Conservation (phyloP, 1,284 basidiomycete genomes). For the Moesziomyces sp. region DNA sequence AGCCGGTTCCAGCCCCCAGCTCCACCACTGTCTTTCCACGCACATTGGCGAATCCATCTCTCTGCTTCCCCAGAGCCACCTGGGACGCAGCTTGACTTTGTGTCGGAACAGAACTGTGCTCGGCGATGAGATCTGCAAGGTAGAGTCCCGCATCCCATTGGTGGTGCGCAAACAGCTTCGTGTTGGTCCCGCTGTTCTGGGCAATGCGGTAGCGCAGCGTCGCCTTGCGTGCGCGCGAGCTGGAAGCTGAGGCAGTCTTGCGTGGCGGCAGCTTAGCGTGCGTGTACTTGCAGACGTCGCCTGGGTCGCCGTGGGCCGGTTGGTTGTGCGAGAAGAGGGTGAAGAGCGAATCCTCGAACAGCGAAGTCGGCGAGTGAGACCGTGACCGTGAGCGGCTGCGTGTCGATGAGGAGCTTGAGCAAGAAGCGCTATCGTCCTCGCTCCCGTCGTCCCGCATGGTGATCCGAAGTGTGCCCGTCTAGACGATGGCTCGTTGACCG, state of each 20-base stretch:
- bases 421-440: constrained; percentile 10
- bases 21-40: constrained; percentile 45
- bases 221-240: background rate
- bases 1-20: constrained; percentile 60
- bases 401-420: constrained; percentile 6
- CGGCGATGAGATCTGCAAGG: constrained; percentile 52
- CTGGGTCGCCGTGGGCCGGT: constrained; percentile 59
- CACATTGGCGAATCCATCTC: constrained; percentile 37
- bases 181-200: constrained; percentile 49
- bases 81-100: background rate
- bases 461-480: too few relatives aligned
- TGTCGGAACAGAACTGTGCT: constrained; percentile 8
- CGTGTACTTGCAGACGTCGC: constrained; percentile 39
- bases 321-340: constrained; percentile 60
- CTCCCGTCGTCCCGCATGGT: constrained; percentile 2
- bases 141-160: constrained; percentile 65
- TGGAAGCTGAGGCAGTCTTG: constrained; percentile 1
- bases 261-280: constrained; percentile 45
- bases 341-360: constrained; percentile 61
- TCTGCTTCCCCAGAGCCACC: constrained; percentile 5
- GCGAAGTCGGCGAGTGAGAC: constrained; percentile 31
- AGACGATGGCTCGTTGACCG: too few relatives aligned
- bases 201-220: constrained; percentile 50
- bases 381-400: background rate
- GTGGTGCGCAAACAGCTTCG: constrained; percentile 62